Evolutionary conservation across 495 filamentous ascomycete genomes (phyloP).

Genomic region (Xylaria intraflava): DNA sequence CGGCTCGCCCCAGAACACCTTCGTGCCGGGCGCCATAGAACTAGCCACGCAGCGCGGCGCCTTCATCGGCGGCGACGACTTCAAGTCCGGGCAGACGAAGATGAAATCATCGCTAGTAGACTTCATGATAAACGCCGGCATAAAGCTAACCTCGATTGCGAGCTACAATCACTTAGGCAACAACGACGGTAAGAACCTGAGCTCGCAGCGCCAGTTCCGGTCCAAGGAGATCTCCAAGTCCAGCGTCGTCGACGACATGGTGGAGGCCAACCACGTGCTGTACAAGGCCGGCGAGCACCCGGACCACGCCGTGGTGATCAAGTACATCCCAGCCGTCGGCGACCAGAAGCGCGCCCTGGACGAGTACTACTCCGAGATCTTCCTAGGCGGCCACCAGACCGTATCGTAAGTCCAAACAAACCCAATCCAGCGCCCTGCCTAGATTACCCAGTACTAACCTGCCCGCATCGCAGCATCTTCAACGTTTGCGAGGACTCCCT

Average conservation of each 20-base stretch:
- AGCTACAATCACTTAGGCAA: slow-evolving; percentile 99
- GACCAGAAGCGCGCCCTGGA: slow-evolving; percentile 99
- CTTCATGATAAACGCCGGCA: slow-evolving; percentile 96
- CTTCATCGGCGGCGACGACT: slow-evolving; percentile 97
- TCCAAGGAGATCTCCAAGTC: slow-evolving; percentile 99
- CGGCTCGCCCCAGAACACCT: slow-evolving; percentile 97
- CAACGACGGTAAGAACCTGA: slow-evolving; percentile 98
- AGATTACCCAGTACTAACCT: neutral
- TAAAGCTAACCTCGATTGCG: slow-evolving; percentile 97
- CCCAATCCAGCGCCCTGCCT: too few species aligned
- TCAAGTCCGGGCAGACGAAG: slow-evolving; percentile 99
- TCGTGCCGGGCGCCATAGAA: slow-evolving; percentile 85
- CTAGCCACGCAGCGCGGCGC: slow-evolving; percentile 81
- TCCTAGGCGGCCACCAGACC: slow-evolving; percentile 97
- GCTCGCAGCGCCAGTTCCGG: slow-evolving; percentile 95
- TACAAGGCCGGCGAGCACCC: slow-evolving; percentile 86
- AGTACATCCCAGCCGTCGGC: slow-evolving; percentile 98
- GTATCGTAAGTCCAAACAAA: slow-evolving; percentile 58
- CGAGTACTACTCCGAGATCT: slow-evolving; percentile 99
- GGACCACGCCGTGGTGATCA: slow-evolving; percentile 87
- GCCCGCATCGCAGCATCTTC: slow-evolving; percentile 59
- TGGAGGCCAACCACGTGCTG: slow-evolving; percentile 84
- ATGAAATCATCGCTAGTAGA: slow-evolving; percentile 99
- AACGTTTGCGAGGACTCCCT: slow-evolving; percentile 99
- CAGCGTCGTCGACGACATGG: slow-evolving; percentile 99